phyloP scores from a whole-genome alignment of 345 rosid species.

The Populus alba region DNA sequence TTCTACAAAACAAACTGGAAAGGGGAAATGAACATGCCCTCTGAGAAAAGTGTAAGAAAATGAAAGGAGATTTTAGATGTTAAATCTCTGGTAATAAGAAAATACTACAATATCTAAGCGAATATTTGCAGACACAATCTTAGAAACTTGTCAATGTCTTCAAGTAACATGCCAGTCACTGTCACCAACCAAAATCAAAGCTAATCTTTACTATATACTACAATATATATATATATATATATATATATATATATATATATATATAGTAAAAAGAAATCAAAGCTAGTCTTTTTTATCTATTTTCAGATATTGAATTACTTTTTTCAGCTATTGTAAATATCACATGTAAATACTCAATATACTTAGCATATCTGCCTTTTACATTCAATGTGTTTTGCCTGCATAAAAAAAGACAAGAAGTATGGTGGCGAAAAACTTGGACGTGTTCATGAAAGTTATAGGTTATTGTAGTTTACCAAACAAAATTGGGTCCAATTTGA shows the following conservation, averaged over 20 bases:
- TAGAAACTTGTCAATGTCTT: neutral
- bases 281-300: no score
- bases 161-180: neutral
- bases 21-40: neutral
- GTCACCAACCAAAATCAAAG: neutral
- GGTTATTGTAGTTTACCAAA: conserved; percentile 54
- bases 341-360: neutral
- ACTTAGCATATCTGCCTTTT: neutral
- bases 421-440: neutral
- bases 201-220: neutral
- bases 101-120: neutral
- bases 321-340: neutral
- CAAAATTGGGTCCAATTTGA: conserved; percentile 76
- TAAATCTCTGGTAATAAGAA: neutral
- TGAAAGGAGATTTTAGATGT: neutral
- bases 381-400: neutral
- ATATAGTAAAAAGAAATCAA: no score
- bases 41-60: neutral
- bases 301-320: no score
- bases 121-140: conserved; percentile 4
- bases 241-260: no score
- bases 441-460: neutral
- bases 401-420: neutral
- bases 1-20: neutral
- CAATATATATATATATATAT: no score